Conservation (phyloP, 1,139 yeast species). For the Suhomyces wounanorum region DNA sequence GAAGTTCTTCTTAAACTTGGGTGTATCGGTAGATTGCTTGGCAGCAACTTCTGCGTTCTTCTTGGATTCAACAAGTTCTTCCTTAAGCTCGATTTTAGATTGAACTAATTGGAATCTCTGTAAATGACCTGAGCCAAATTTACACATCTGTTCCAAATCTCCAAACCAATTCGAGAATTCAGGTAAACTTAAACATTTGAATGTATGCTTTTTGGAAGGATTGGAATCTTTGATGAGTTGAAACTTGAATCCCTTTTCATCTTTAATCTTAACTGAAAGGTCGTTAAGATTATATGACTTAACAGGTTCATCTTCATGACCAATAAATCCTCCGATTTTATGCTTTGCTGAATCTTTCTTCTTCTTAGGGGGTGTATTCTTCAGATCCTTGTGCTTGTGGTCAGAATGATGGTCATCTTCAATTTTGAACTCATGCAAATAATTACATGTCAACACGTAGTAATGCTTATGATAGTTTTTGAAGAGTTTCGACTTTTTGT, state of each 20-base stretch:
- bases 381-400: not conserved
- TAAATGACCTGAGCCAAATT: slow-evolving; percentile 38
- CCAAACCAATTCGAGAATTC: slow-evolving; percentile 42
- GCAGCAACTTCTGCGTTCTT: not conserved
- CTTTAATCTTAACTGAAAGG: slow-evolving; percentile 35
- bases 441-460: slow-evolving; percentile 48
- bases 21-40: not conserved
- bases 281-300: slow-evolving; percentile 50
- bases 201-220: slow-evolving; percentile 36
- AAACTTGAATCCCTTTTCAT: slow-evolving; percentile 39
- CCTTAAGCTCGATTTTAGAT: slow-evolving; percentile 27
- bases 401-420: slow-evolving; percentile 25
- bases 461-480: slow-evolving; percentile 43
- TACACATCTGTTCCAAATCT: slow-evolving; percentile 42
- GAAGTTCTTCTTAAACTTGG: not conserved
- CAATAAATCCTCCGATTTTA: slow-evolving; percentile 46
- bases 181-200: slow-evolving; percentile 35
- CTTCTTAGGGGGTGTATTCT: slow-evolving; percentile 12
- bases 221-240: slow-evolving; percentile 33
- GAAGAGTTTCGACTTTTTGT: slow-evolving; percentile 45
- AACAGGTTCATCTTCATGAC: slow-evolving; percentile 42
- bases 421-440: slow-evolving; percentile 46
- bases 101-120: slow-evolving; percentile 39
- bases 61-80: slow-evolving; percentile 10
- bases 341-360: slow-evolving; percentile 22